These are phyloP conservation scores for Heterobasidion irregulare DNA, from an alignment of 1,284 basidiomycete genomes.

Conservation along the genomic window DNA sequence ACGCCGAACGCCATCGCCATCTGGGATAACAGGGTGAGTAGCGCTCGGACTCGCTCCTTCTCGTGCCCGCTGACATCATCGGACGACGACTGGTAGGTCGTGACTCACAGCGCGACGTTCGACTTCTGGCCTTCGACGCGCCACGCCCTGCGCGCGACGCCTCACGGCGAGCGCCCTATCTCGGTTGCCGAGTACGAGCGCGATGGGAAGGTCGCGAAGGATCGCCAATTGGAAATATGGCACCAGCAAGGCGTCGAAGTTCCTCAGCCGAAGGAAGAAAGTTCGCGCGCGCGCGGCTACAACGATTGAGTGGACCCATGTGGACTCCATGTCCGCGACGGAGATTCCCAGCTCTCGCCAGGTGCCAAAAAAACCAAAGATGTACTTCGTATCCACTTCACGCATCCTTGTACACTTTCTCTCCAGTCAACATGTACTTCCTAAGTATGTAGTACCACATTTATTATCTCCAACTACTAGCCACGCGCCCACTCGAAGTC, in stretches of 20 bases:
- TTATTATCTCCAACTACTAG: no score
- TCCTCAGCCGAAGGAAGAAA: conserved; percentile 20
- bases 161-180: conserved; percentile 68
- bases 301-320: conserved; percentile 33
- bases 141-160: conserved; percentile 76
- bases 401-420: no score
- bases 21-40: conserved; percentile 62
- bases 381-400: no score
- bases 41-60: conserved; percentile 12
- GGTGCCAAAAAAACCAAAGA: no score
- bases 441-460: no score
- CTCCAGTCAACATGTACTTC: no score
- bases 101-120: conserved; percentile 70
- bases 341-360: neutral
- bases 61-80: neutral
- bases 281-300: conserved; percentile 42
- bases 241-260: conserved; percentile 46
- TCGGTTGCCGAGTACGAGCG: conserved; percentile 72
- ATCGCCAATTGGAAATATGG: conserved; percentile 60
- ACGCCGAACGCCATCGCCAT: conserved; percentile 58
- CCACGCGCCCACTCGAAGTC: no score
- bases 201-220: conserved; percentile 45
- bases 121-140: conserved; percentile 70
- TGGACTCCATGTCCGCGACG: neutral
- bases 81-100: conserved; percentile 33